Conservation (phyloP, 305 asterid genomes). For the Fraxinus sp. region DNA sequence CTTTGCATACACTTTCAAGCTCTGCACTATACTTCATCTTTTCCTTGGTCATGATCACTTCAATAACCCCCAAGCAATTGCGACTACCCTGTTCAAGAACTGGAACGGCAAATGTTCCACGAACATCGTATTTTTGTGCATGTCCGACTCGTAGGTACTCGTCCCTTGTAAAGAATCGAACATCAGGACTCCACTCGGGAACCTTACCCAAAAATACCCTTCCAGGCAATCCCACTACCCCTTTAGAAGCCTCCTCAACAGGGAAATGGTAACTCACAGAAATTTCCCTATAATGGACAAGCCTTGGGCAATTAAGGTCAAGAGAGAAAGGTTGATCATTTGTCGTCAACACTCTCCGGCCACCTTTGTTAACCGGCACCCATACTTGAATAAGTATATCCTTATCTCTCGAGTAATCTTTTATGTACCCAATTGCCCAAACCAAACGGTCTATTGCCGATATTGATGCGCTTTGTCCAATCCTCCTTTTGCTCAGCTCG, state of each 20-base stretch:
- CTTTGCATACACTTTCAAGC: slow-evolving; percentile 78
- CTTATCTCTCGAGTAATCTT: slow-evolving; percentile 39
- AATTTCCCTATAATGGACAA: slow-evolving; percentile 22
- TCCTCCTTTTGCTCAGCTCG: slow-evolving; percentile 55
- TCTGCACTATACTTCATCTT: slow-evolving; percentile 73
- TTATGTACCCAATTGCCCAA: slow-evolving; percentile 56
- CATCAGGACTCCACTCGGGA: slow-evolving; percentile 96
- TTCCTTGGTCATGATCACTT: slow-evolving; percentile 71
- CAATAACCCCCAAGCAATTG: slow-evolving; percentile 82
- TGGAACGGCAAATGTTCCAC: slow-evolving; percentile 85
- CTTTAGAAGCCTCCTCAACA: slow-evolving; percentile 60
- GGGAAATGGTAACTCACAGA: slow-evolving; percentile 63
- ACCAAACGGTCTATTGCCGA: slow-evolving; percentile 66
- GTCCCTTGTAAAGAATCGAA: slow-evolving; percentile 59
- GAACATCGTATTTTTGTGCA: slow-evolving; percentile 67
- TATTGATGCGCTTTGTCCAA: slow-evolving; percentile 51
- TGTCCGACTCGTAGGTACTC: slow-evolving; percentile 71
- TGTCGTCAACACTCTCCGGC: slow-evolving; percentile 64
- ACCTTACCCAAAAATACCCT: slow-evolving; percentile 65
- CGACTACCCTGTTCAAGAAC: slow-evolving; percentile 69
- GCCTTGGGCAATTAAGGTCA: slow-evolving; percentile 59
- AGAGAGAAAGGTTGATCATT: slow-evolving; percentile 58
- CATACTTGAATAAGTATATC: slow-evolving; percentile 64
- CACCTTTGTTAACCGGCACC: slow-evolving; percentile 67
- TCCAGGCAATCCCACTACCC: slow-evolving; percentile 73